These are phyloP conservation scores for Pyrenophora teres DNA, from an alignment of 2,329 filamentous ascomycete species.

Conservation along the genomic window DNA sequence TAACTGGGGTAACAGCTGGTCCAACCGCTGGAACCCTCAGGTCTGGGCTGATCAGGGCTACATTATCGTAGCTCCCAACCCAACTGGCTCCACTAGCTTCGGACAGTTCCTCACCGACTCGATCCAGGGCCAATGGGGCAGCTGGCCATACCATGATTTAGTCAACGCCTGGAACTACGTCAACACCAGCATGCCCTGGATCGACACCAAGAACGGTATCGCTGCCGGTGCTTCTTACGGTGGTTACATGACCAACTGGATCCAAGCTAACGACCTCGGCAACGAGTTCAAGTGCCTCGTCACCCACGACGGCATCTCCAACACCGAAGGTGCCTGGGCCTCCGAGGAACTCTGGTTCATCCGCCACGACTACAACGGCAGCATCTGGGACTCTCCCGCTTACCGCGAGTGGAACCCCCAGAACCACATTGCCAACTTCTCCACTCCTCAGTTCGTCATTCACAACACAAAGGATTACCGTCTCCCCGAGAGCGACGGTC, in stretches of 20 bases:
- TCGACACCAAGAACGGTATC: conserved; percentile 73
- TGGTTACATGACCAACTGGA: conserved; percentile 69
- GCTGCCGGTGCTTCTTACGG: conserved; percentile 67
- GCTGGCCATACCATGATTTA: conserved; percentile 82
- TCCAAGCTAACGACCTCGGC: conserved; percentile 82
- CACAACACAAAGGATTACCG: conserved; percentile 92
- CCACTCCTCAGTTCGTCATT: conserved; percentile 85
- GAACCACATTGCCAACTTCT: conserved; percentile 68
- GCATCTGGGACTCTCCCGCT: conserved; percentile 40
- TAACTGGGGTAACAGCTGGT: conserved; percentile 75
- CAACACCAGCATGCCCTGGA: conserved; percentile 64
- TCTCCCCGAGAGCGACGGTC: conserved; percentile 80
- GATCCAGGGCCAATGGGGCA: conserved; percentile 82
- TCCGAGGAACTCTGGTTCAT: conserved; percentile 60
- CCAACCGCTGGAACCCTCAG: conserved; percentile 82
- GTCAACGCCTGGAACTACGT: conserved; percentile 79
- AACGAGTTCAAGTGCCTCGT: conserved; percentile 86
- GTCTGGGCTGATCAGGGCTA: conserved; percentile 88
- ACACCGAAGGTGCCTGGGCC: conserved; percentile 53
- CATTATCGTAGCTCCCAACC: conserved; percentile 79
- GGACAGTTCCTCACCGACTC: conserved; percentile 77
- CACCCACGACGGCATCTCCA: conserved; percentile 85
- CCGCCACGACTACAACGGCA: conserved; percentile 51
- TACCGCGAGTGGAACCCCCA: conserved; percentile 65
- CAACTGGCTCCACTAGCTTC: conserved; percentile 83